Conservation (phyloP, 306 rosid species). For the Ammopiptanthus mongolicus region DNA sequence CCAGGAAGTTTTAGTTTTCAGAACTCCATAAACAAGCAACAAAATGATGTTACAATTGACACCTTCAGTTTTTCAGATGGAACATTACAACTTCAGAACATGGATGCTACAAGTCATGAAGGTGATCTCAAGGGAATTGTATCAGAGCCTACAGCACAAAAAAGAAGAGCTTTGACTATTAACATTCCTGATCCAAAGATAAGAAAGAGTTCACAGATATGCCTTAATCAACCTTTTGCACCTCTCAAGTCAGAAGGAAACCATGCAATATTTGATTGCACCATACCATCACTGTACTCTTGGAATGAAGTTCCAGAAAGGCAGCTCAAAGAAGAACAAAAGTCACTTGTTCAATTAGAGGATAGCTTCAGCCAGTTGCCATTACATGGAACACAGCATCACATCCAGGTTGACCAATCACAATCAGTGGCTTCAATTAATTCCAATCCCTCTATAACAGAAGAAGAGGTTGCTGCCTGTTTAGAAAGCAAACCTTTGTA, state of each 20-base stretch:
- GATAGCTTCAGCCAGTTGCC: conserved; percentile 51
- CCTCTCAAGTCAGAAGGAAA: conserved; percentile 43
- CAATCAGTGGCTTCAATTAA: conserved; percentile 38
- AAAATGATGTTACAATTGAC: conserved; percentile 45
- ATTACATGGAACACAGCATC: conserved; percentile 23
- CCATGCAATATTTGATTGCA: conserved; percentile 35
- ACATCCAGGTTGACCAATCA: conserved; percentile 38
- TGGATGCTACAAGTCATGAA: conserved; percentile 33
- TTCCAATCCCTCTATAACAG: conserved; percentile 29
- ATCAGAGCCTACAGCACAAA: conserved; percentile 37
- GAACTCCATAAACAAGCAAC: conserved; percentile 34
- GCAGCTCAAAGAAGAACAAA: conserved; percentile 36
- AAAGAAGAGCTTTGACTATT: conserved; percentile 19
- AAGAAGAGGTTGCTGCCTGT: conserved; percentile 33
- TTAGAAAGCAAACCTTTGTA: conserved; percentile 33
- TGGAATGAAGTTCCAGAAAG: conserved; percentile 38
- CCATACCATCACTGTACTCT: conserved; percentile 32
- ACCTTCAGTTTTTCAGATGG: conserved; percentile 32
- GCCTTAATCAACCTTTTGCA: conserved; percentile 33
- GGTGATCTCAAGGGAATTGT: conserved; percentile 38
- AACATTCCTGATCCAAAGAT: conserved; percentile 36
- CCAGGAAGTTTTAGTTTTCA: conserved; percentile 40
- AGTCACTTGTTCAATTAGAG: conserved; percentile 35
- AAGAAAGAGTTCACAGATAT: conserved; percentile 28
- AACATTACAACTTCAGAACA: conserved; percentile 33